Base-by-base conservation (phyloP, 805 yeast species). In the Candida mattraensis region DNA sequence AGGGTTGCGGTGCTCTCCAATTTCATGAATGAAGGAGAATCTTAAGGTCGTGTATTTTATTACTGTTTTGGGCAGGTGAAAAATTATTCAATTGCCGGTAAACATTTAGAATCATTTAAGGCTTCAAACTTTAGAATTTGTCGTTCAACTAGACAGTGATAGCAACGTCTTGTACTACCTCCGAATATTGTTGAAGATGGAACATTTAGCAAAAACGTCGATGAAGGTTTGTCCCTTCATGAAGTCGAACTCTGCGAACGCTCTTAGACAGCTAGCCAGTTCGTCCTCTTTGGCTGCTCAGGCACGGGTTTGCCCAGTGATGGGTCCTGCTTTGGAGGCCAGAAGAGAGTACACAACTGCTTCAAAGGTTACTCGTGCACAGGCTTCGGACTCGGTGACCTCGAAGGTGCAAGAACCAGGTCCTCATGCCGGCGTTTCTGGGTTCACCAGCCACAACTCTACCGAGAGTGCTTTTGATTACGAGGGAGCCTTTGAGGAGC, bases 291-390 rank as follows among this genome's bases (percentile, higher is more conserved):
- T 83, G 56, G 66, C 72, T 30, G 53, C 63, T 28, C 76, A 75
- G 45, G 96, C 95, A 35, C 61, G 73, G 28, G 74, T 72, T 42
- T 89, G 98, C 62, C 98, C 98, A n/a, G 83, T 88, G 37, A 85
- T 88, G 83, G 87, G 87, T 17, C 79, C 80, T 34, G 96, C 95
- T 23, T 63, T 87, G 35, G 56, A 56, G 46, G 53, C 61, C 26
- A 53, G 49, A 32, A 68, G 74, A 61, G 14, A 41, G 31, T 75
- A 75, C 51, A 69, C 79, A 9, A 58, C 69, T 18, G 70, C 78
- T 29, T 61, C 77, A 10, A 63, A 63, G 44, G 65, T 72, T 5
- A 64, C 52, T 23, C 61, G 58, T 24, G 77, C 78, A 15, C 67
- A 72, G 22, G 71, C 76, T 30, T 55, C 73, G 6, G 56, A 64